Evolutionary conservation across 345 rosid genomes (phyloP).

Genomic region (Pistacia integerrima): DNA sequence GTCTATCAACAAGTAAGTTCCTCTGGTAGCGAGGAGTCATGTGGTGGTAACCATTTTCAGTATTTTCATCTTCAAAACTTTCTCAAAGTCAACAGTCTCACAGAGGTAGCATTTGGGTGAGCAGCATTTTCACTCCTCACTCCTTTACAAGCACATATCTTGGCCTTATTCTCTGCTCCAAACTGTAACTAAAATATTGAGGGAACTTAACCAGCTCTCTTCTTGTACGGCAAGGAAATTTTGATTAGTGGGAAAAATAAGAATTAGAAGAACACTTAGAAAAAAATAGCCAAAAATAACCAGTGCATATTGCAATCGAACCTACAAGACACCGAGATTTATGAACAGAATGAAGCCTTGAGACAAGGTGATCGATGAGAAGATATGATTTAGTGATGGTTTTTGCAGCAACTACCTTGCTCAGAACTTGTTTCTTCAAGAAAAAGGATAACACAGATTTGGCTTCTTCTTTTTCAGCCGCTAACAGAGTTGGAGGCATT

Average conservation of each 20-base stretch:
- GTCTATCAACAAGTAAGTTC: no score
- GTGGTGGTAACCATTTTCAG: not conserved
- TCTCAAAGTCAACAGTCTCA: slow-evolving; percentile 29
- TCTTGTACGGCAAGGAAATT: not conserved
- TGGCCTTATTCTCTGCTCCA: slow-evolving; percentile 26
- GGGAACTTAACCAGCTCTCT: not conserved
- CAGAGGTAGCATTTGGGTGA: slow-evolving; percentile 40
- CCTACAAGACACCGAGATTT: slow-evolving; percentile 58
- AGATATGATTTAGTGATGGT: slow-evolving; percentile 42
- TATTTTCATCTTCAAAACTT: slow-evolving; percentile 34
- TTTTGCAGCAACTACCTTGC: slow-evolving; percentile 15
- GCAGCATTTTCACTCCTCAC: slow-evolving; percentile 33
- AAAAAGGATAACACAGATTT: slow-evolving; percentile 24
- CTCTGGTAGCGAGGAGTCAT: not conserved
- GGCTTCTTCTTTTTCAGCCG: slow-evolving; percentile 48
- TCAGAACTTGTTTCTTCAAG: not conserved
- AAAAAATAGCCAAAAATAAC: not conserved
- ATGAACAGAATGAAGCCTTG: slow-evolving; percentile 48
- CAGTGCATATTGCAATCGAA: slow-evolving; percentile 22
- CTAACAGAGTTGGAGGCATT: slow-evolving; percentile 21
- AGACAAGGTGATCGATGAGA: slow-evolving; percentile 46
- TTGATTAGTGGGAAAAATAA: not conserved
- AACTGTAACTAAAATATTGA: not conserved
- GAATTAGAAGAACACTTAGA: not conserved
- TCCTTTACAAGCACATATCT: slow-evolving; percentile 38